Evolutionary conservation across 169 alveolate genomes (phyloP), one percentile per base, ranked within the genome.

Genomic region (Eimeria sp.): DNA sequence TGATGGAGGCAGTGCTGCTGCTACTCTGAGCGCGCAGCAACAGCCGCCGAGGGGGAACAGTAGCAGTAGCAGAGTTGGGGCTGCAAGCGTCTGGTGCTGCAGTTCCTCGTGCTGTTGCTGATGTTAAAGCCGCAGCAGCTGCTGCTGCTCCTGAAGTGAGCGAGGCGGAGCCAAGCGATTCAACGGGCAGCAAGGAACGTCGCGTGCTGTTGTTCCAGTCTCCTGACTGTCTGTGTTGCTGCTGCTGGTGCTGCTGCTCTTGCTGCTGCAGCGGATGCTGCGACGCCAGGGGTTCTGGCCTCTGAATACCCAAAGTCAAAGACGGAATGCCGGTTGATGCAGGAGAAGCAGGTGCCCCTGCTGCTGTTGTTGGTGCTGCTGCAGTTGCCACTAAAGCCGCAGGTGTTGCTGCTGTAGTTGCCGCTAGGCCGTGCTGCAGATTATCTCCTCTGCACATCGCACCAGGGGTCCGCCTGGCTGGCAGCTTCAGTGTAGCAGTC

Each of bases 171-270:
- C 45, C 89, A 45, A 78, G 67, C 20, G 89, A 78, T 6, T 49
- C 89, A 27, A 78, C 57, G 25, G 89, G 89, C 22, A 78, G 89
- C 89, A 78, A 13, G 14, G 89, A 34, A 43, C 89, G 89, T 22
- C 89, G 61, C 7, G 67, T 78, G 63, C 34, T 78, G 34, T 70
- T 78, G 61, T 61, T 49, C 89, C 89, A 73, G 47, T 73, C 84
- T 9, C n/a, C 54, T 10, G 22, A 27, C 57, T 78, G 89, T 43
- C 67, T 9, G 67, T 78, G 67, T 6, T 43, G 89, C 65, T 78
- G 89, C 67, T 78, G 89, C 67, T 78, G 89, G 40, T 78, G 89
- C 34, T 78, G 65, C 63, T 78, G 89, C 89, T 78, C 67, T 49
- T 78, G 89, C 67, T 78, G 61, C 61, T 54, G 61, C 61, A 54